phyloP scores from a whole-genome alignment of 306 rosid genomes.

The Dalbergia cochinchinensis region DNA sequence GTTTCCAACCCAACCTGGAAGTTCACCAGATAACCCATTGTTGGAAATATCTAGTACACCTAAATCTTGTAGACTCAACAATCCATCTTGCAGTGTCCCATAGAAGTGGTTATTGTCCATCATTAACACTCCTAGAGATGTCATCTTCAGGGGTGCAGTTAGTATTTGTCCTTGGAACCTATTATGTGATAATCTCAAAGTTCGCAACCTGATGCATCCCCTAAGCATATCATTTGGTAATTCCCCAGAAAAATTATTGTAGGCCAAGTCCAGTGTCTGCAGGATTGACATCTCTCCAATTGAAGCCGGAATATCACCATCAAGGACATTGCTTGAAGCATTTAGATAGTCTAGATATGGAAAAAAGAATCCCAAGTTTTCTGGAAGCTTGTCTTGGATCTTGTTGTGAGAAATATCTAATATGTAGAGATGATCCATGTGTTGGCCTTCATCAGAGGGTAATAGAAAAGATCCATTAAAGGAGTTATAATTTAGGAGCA shows the following conservation, averaged over 20 bases:
- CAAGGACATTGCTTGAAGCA: no score
- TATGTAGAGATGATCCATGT: background rate
- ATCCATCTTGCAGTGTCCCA: background rate
- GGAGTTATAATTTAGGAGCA: background rate
- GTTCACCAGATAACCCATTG: no score
- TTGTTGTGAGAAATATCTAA: background rate
- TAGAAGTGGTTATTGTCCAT: background rate
- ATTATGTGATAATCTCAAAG: background rate
- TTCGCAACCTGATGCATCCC: background rate
- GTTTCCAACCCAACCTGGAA: background rate
- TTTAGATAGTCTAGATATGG: background rate
- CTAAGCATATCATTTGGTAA: background rate
- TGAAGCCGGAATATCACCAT: constrained; percentile 33
- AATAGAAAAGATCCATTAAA: background rate
- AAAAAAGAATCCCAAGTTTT: background rate
- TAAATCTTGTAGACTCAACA: no score
- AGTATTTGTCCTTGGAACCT: no score
- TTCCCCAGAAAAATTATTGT: background rate
- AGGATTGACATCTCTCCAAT: constrained; percentile 26
- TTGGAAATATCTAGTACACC: no score
- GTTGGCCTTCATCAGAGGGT: background rate
- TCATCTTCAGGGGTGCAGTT: no score
- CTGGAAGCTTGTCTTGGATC: constrained; percentile 16
- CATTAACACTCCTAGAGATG: background rate
- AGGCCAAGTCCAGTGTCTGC: fast-evolving